These are phyloP conservation scores for Picea abies DNA, from an alignment of 83 land plant genomes.

Conservation along the genomic window DNA sequence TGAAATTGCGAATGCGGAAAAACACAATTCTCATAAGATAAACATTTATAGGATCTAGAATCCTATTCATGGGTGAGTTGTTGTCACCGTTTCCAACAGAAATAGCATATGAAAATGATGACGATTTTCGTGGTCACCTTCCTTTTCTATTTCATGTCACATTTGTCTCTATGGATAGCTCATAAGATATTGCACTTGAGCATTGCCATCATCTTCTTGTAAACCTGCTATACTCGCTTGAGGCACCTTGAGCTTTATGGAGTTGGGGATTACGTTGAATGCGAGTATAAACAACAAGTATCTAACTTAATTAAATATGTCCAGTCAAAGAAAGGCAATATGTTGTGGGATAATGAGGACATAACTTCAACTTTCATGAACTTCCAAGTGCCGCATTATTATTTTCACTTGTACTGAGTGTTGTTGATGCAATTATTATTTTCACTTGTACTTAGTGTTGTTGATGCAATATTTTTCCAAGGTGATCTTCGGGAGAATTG, in stretches of 20 bases:
- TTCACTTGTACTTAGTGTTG: conserved; percentile 95
- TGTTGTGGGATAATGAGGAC: no score
- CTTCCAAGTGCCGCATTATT: no score
- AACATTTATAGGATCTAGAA: no score
- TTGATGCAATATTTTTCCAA: conserved; percentile 97
- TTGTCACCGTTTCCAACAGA: no score
- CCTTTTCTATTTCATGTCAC: conserved; percentile 96
- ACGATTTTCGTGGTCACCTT: conserved; percentile 94
- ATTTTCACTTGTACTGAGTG: conserved; percentile 63
- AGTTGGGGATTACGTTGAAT: conserved; percentile 40
- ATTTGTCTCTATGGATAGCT: conserved; percentile 99
- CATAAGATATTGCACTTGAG: conserved; percentile 94
- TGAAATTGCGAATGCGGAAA: no score
- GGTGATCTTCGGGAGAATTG: conserved; percentile 96
- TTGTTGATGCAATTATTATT: conserved; percentile 45
- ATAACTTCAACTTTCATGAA: no score
- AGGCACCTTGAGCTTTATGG: conserved; percentile 92
- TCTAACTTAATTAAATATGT: no score
- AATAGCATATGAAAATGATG: conserved; percentile 99
- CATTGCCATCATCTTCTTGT: conserved; percentile 98
- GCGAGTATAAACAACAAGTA: no score
- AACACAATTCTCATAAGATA: no score
- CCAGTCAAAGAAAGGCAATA: no score
- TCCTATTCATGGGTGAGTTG: no score
- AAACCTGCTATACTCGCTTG: conserved; percentile 91